A percentile compares a stretch with the other conserved stretches of the same genome.
phyloP scores from a whole-genome alignment of 805 yeast genomes.

The Wickerhamiella domercqiae region DNA sequence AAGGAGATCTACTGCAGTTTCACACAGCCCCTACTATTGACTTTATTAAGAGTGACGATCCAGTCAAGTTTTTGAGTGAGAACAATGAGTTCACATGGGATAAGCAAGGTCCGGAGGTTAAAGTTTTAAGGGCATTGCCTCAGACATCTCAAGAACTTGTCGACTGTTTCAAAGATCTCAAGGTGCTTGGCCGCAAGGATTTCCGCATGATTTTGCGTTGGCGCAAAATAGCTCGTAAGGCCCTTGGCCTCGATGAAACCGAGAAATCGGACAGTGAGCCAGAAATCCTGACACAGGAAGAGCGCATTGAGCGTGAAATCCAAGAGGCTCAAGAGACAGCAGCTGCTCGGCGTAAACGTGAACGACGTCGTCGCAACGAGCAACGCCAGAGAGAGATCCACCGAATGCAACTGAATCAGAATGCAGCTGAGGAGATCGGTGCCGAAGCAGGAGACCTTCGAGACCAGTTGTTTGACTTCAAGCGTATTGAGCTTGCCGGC shows the following conservation, averaged over 20 bases:
- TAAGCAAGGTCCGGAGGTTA: slow-evolving; percentile 45
- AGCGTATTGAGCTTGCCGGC: slow-evolving; percentile 79
- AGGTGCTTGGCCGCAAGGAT: slow-evolving; percentile 88
- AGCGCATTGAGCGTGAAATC: slow-evolving; percentile 73
- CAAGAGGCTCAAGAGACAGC: slow-evolving; percentile 58
- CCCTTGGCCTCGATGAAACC: slow-evolving; percentile 48
- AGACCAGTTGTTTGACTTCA: slow-evolving; percentile 63
- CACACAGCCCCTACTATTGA: slow-evolving; percentile 65
- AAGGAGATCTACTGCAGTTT: slow-evolving; percentile 63
- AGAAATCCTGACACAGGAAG: slow-evolving; percentile 67
- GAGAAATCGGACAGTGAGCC: slow-evolving; percentile 36
- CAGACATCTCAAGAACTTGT: slow-evolving; percentile 65
- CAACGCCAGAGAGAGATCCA: slow-evolving; percentile 69
- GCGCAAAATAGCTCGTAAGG: slow-evolving; percentile 72
- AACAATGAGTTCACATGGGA: slow-evolving; percentile 50
- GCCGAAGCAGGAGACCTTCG: slow-evolving; percentile 78
- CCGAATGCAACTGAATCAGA: slow-evolving; percentile 93
- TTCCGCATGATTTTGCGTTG: slow-evolving; percentile 73
- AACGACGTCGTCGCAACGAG: slow-evolving; percentile 70
- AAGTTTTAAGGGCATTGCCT: slow-evolving; percentile 50
- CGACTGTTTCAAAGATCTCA: slow-evolving; percentile 78
- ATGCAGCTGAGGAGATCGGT: slow-evolving; percentile 85
- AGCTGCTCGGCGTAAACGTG: slow-evolving; percentile 55
- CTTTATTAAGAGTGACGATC: slow-evolving; percentile 67
- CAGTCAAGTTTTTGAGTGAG: slow-evolving; percentile 67